These are phyloP conservation scores for Fusarium sp. DNA, from an alignment of 2,329 filamentous ascomycete species.

Conservation along the genomic window DNA sequence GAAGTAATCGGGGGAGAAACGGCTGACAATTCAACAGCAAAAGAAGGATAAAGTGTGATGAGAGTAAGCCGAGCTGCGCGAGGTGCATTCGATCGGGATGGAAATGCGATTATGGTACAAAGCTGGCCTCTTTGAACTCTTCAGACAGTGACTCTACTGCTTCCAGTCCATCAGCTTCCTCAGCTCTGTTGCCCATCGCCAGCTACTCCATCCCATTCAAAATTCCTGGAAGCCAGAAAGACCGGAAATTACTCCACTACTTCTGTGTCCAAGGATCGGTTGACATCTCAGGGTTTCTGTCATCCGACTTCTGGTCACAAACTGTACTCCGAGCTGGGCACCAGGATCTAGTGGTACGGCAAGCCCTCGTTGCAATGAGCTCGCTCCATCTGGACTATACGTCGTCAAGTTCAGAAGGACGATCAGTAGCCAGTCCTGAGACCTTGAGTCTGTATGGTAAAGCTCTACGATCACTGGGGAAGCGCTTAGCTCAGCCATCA, in stretches of 20 bases:
- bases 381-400: slow-evolving; percentile 14
- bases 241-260: slow-evolving; percentile 14
- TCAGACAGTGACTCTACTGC: rapidly evolving
- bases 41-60: slow-evolving; percentile 20
- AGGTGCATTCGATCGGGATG: slow-evolving; percentile 10
- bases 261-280: slow-evolving; percentile 12
- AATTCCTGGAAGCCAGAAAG: slow-evolving; percentile 9
- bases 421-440: not conserved
- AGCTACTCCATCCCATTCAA: slow-evolving; percentile 15
- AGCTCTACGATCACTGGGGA: slow-evolving; percentile 1
- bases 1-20: too few relatives aligned
- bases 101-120: not conserved
- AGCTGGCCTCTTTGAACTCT: too few relatives aligned
- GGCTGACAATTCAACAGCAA: not conserved
- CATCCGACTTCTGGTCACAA: slow-evolving; percentile 11
- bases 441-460: not conserved
- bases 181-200: not conserved
- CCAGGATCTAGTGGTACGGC: slow-evolving; percentile 2
- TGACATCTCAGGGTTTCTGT: slow-evolving; percentile 14
- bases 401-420: not conserved
- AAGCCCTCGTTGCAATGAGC: slow-evolving; percentile 18
- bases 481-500: not conserved
- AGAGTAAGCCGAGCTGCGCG: not conserved
- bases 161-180: rapidly evolving
- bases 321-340: slow-evolving; percentile 9